Percentiles rank a stretch among this genome's conserved stretches.
These are phyloP conservation scores for Allomyces arbusculus DNA, from an alignment of 192 early-diverging fungal species.

Conservation along the genomic window DNA sequence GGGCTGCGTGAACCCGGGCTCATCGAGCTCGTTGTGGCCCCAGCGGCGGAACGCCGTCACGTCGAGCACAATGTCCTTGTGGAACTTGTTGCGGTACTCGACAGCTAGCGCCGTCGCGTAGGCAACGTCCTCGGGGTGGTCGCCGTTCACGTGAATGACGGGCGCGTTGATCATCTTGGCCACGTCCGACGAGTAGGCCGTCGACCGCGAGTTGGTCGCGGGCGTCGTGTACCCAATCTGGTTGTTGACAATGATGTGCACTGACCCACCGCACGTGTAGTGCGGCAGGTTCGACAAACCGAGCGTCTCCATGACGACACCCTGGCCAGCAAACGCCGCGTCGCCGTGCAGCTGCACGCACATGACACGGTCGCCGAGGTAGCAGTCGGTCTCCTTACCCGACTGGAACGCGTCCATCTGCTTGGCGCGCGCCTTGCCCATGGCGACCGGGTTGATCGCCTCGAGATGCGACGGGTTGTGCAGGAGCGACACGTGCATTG, in stretches of 20 bases:
- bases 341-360: constrained; percentile 93
- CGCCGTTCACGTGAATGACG: constrained; percentile 90
- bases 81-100: constrained; percentile 81
- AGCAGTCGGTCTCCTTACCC: constrained; percentile 45
- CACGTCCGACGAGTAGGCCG: constrained; percentile 78
- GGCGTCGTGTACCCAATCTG: constrained; percentile 96
- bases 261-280: constrained; percentile 77
- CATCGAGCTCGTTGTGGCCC: constrained; percentile 97
- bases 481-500: constrained; percentile 68
- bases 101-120: constrained; percentile 63
- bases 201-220: constrained; percentile 78
- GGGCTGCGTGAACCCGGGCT: constrained; percentile 93
- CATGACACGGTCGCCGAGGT: constrained; percentile 78
- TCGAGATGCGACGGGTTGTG: constrained; percentile 96
- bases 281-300: constrained; percentile 89
- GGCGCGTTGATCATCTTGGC: constrained; percentile 93
- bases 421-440: constrained; percentile 86
- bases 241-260: constrained; percentile 98
- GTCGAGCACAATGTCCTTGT: constrained; percentile 87
- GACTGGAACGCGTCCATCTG: constrained; percentile 62
- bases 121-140: constrained; percentile 81
- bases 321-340: constrained; percentile 70
- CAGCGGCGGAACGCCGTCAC: constrained; percentile 85
- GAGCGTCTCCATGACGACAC: constrained; percentile 89
- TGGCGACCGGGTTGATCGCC: constrained; percentile 85